Conservation (phyloP, 2,329 filamentous ascomycete genomes). For the Pseudogymnoascus sp. region DNA sequence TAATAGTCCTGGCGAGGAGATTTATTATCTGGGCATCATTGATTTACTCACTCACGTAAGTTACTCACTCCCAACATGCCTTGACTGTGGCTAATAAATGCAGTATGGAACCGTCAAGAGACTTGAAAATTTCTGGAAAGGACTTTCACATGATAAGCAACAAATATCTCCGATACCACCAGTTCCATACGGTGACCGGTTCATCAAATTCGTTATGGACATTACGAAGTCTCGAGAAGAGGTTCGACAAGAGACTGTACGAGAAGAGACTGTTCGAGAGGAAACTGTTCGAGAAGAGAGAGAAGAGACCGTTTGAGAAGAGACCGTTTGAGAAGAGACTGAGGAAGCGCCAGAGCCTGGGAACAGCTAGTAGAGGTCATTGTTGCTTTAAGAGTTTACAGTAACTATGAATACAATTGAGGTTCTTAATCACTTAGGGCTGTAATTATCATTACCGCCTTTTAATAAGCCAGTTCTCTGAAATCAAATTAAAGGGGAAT, state of each 20-base stretch:
- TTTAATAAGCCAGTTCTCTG: neutral
- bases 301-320: neutral
- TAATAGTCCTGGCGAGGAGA: conserved; percentile 74
- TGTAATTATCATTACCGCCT: neutral
- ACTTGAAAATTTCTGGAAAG: conserved; percentile 95
- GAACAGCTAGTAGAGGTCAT: neutral
- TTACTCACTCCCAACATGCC: conserved; percentile 21
- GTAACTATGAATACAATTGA: conserved; percentile 1
- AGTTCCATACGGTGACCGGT: conserved; percentile 84
- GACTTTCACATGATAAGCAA: conserved; percentile 70
- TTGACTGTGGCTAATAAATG: conserved; percentile 12
- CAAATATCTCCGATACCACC: conserved; percentile 92
- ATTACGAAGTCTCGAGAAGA: conserved; percentile 88
- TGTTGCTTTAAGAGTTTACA: neutral
- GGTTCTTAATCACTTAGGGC: neutral
- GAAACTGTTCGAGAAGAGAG: neutral
- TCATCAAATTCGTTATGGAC: conserved; percentile 83
- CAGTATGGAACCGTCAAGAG: conserved; percentile 94
- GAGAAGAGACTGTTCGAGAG: neutral
- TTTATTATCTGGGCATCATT: conserved; percentile 97
- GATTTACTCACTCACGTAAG: conserved; percentile 94
- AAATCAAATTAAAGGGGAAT: neutral
- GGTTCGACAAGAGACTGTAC: conserved; percentile 28
- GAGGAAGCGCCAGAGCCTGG: neutral
- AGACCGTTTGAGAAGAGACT: neutral